Conservation (phyloP, 306 rosid species). For the Nissolia schottii region DNA sequence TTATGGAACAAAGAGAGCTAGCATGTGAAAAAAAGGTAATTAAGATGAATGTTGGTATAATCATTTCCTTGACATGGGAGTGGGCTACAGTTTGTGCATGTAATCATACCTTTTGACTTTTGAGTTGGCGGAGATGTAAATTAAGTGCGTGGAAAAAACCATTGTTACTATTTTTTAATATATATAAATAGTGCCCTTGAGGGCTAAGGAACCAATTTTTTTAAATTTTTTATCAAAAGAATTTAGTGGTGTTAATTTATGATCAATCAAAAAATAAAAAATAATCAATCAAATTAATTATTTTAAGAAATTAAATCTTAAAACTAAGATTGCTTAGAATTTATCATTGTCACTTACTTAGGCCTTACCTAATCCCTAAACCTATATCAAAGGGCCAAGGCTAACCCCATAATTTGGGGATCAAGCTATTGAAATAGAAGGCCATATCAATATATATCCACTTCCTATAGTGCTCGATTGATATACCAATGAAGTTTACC, state of each 20-base stretch:
- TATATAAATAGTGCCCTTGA: too few species aligned
- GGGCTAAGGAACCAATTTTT: too few species aligned
- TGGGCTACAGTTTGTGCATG: slow-evolving; percentile 6
- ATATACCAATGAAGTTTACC: neutral
- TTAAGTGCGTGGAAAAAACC: neutral
- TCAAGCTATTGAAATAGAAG: neutral
- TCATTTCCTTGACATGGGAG: slow-evolving; percentile 14
- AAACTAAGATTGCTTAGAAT: neutral
- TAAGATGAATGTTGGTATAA: neutral
- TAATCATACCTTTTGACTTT: slow-evolving; percentile 2
- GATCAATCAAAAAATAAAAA: too few species aligned
- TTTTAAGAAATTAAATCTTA: too few species aligned
- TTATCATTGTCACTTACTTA: neutral
- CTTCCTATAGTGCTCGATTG: too few species aligned
- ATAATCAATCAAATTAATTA: too few species aligned
- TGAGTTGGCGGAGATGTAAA: neutral
- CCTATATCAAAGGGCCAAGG: neutral
- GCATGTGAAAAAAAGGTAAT: neutral
- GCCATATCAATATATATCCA: neutral
- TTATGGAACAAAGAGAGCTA: neutral
- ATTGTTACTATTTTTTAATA: too few species aligned
- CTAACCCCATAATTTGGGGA: too few species aligned
- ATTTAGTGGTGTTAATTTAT: too few species aligned
- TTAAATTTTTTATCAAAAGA: too few species aligned
- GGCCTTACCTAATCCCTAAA: too few species aligned